Evolutionary conservation across 257 asterid species (phyloP).

Genomic region (Osmanthus fragrans): DNA sequence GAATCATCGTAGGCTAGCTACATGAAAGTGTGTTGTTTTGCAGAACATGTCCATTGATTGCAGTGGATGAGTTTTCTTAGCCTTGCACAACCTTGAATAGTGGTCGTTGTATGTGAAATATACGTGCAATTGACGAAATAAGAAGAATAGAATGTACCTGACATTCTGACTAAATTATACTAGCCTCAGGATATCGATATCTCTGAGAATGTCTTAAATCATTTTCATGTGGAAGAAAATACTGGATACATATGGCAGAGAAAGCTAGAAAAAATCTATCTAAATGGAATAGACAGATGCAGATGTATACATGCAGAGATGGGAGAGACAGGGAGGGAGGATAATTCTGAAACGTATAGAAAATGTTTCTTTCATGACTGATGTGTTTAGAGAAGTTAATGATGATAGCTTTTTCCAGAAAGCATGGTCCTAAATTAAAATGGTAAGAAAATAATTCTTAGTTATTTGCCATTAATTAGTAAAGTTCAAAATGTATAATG

Average conservation of each 20-base stretch:
- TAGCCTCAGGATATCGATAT: neutral
- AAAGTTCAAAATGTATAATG: neutral
- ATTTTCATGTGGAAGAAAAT: neutral
- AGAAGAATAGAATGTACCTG: neutral
- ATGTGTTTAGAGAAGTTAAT: neutral
- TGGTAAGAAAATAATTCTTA: neutral
- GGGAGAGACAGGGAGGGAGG: neutral
- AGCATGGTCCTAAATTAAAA: neutral
- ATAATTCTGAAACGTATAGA: neutral
- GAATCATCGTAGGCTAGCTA: neutral
- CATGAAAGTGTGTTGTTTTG: neutral
- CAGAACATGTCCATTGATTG: neutral
- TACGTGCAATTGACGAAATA: neutral
- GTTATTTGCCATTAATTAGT: neutral
- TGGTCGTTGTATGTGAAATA: neutral
- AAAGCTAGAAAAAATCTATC: neutral
- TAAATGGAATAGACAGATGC: neutral
- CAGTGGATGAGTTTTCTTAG: neutral
- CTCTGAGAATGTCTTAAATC: neutral
- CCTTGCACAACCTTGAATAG: neutral
- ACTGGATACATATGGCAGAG: neutral
- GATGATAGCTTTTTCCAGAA: neutral
- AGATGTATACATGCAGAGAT: neutral
- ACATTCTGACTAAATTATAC: neutral
- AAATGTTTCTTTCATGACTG: neutral